Conservation (phyloP, 495 filamentous ascomycete species). For the Penicillium coffeae region DNA sequence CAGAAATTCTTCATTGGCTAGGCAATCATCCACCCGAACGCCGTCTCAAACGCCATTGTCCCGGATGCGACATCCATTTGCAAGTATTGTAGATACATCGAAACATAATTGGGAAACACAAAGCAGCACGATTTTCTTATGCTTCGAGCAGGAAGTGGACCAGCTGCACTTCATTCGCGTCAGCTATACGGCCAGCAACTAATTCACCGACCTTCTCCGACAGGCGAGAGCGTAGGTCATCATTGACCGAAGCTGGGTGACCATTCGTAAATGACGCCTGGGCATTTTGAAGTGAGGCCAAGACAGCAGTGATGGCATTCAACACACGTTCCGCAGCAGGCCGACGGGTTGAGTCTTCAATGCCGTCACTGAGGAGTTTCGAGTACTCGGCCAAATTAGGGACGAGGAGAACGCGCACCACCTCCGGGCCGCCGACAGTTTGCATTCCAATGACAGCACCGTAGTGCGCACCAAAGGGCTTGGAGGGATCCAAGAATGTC, state of each 20-base stretch:
- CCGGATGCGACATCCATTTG: neutral
- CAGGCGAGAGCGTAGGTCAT: conserved; percentile 53
- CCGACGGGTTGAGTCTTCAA: conserved; percentile 48
- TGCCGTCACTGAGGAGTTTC: conserved; percentile 63
- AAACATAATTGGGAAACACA: conserved; percentile 1
- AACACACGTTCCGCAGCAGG: conserved; percentile 62
- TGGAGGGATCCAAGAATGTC: conserved; percentile 77
- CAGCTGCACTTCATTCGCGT: conserved; percentile 43
- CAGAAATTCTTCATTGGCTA: neutral
- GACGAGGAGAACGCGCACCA: conserved; percentile 73
- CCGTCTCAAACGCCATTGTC: conserved; percentile 4
- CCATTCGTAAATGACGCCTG: conserved; percentile 40
- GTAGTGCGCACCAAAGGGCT: conserved; percentile 76
- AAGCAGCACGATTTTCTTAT: neutral
- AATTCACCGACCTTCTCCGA: conserved; percentile 56
- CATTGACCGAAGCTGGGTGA: conserved; percentile 40
- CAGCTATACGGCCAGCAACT: conserved; percentile 49
- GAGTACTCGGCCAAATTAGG: conserved; percentile 80
- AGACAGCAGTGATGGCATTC: conserved; percentile 55
- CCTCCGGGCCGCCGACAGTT: conserved; percentile 70
- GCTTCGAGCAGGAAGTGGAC: conserved; percentile 33
- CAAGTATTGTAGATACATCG: neutral
- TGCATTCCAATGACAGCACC: conserved; percentile 78
- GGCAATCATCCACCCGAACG: neutral
- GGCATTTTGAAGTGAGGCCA: conserved; percentile 45